Evolutionary conservation across 2,329 filamentous ascomycete genomes (phyloP), one percentile per base, ranked within the genome.

Genomic region (Aspergillus unguis): DNA sequence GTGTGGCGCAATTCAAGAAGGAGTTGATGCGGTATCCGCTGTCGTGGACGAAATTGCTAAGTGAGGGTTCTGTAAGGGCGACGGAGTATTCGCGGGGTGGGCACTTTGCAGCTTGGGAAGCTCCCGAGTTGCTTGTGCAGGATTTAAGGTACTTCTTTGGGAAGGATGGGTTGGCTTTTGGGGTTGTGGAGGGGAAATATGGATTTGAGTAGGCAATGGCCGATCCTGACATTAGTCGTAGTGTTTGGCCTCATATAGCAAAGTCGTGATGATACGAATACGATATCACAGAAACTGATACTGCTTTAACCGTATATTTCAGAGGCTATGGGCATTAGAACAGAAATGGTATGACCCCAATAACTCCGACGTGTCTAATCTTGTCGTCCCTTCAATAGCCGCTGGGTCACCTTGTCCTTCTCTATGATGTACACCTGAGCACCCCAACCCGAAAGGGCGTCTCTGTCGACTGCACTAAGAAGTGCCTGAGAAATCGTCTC

Each of bases 321-420:
- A 53, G 44, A 49, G 52, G 49, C 38, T 50, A 50, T 57, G 55
- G 56, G 44, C 44, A 55, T 58, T 57, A 56, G 52, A 40, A 55
- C 44, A 50, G 50, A 58, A 61, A 58, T 50, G 59, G 55, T 58
- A 55, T 59, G 64, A 64, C 58, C 58, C 55, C 65, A 60, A 63
- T 38, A 50, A 48, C 44, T 31, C 44, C 31, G 31, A 42, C 26
- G 44, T 41, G 31, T 66, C 66, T 90, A 92, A 74, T 97, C 92
- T 79, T 97, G 92, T 80, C 92, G 85, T 71, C 92, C 92, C 85
- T 97, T 97, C 74, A 99, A 80, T 85, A 99, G 85, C 73, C 94
- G 84, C 87, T 97, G 96, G 68, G 94, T 97, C 59, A 99, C 90
- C 88, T 97, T 97, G 79, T 96, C 92, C 84, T 99, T 99, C 81